Conservation (phyloP, 805 yeast species). For the Teunomyces lycoperdinae region DNA sequence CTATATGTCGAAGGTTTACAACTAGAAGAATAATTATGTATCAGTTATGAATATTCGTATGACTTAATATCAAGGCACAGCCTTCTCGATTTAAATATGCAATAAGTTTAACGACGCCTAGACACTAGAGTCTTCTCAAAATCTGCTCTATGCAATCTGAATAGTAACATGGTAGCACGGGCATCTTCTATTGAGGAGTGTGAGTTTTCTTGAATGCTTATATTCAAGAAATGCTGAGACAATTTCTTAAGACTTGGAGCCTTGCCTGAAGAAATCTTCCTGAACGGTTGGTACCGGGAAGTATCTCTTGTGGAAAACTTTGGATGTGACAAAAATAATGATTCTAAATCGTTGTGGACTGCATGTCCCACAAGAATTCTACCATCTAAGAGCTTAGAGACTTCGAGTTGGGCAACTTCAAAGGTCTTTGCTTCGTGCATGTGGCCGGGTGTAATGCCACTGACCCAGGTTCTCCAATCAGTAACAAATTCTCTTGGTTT, state of each 20-base stretch:
- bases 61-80: constrained; percentile 1
- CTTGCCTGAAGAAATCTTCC: constrained; percentile 59
- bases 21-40: constrained; percentile 26
- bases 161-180: constrained; percentile 80
- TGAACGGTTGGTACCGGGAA: constrained; percentile 56
- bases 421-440: constrained; percentile 68
- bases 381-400: constrained; percentile 50
- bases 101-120: not conserved
- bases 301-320: constrained; percentile 68
- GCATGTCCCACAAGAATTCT: constrained; percentile 82
- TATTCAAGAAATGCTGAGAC: constrained; percentile 50
- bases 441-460: constrained; percentile 74
- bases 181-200: constrained; percentile 94
- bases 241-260: constrained; percentile 73
- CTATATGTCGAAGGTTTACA: constrained; percentile 32
- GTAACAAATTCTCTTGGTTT: constrained; percentile 72
- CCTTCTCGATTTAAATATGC: not conserved
- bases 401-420: constrained; percentile 60
- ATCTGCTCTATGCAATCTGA: constrained; percentile 56
- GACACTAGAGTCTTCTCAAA: constrained; percentile 43
- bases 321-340: constrained; percentile 68
- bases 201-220: constrained; percentile 66
- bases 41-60: not conserved
- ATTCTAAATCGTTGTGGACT: constrained; percentile 70
- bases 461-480: constrained; percentile 91